Conservation (phyloP, 352 stramenopile species). For the Pythium pectinolyticum region DNA sequence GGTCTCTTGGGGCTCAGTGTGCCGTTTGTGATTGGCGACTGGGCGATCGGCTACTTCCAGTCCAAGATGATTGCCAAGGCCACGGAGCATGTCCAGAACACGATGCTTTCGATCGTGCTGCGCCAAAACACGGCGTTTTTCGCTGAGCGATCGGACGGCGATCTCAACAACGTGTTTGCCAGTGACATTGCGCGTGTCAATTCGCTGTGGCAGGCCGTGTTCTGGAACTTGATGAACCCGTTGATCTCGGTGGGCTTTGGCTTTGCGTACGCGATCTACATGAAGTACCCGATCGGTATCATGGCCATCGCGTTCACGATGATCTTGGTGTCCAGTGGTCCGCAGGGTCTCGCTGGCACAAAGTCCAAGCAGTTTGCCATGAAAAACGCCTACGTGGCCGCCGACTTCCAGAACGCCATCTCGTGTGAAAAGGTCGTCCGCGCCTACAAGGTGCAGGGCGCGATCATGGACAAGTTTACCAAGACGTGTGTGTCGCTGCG, state of each 20-base stretch:
- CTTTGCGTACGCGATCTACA: slow-evolving; percentile 82
- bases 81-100: slow-evolving; percentile 73
- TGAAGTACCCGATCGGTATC: slow-evolving; percentile 79
- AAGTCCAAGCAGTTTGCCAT: slow-evolving; percentile 85
- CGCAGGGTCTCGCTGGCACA: slow-evolving; percentile 79
- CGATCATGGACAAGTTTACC: slow-evolving; percentile 69
- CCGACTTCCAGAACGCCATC: slow-evolving; percentile 87
- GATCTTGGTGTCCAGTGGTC: slow-evolving; percentile 76
- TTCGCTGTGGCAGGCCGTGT: slow-evolving; percentile 83
- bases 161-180: slow-evolving; percentile 89
- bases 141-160: slow-evolving; percentile 78
- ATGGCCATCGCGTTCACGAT: slow-evolving; percentile 84
- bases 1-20: slow-evolving; percentile 75
- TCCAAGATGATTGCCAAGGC: slow-evolving; percentile 91
- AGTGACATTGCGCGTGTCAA: slow-evolving; percentile 87
- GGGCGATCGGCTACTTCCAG: slow-evolving; percentile 87
- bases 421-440: slow-evolving; percentile 86
- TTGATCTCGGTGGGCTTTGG: slow-evolving; percentile 77
- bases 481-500: slow-evolving; percentile 60
- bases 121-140: slow-evolving; percentile 83
- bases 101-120: slow-evolving; percentile 77
- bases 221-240: slow-evolving; percentile 88
- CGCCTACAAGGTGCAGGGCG: slow-evolving; percentile 83
- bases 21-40: slow-evolving; percentile 83
- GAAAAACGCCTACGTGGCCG: slow-evolving; percentile 85